Conservation (phyloP, 495 filamentous ascomycete genomes). For the Aspergillus heteromorphus region DNA sequence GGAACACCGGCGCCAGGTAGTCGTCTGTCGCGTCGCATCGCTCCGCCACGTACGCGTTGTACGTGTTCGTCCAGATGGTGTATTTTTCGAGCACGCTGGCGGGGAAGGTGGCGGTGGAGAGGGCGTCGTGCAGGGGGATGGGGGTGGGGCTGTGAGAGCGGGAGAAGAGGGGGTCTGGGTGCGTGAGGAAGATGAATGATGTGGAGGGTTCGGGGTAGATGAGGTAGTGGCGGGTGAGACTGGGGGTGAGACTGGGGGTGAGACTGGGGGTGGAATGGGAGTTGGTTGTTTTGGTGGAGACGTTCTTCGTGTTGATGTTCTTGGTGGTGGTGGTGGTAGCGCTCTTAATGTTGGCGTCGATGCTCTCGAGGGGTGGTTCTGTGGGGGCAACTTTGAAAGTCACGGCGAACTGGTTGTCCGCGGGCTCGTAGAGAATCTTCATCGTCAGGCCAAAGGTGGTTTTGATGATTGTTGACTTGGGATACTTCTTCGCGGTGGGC, state of each 20-base stretch:
- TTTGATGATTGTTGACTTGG: slow-evolving; percentile 7
- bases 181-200: slow-evolving; percentile 18
- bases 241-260: no score
- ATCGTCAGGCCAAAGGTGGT: slow-evolving; percentile 18
- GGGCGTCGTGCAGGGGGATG: no score
- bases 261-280: no score
- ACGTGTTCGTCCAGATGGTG: slow-evolving; percentile 19
- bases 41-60: slow-evolving; percentile 8
- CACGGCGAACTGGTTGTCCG: background rate
- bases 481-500: slow-evolving; percentile 6
- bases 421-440: slow-evolving; percentile 6
- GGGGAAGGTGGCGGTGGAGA: slow-evolving; percentile 9
- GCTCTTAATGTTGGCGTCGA: no score
- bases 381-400: background rate
- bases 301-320: no score
- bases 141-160: no score
- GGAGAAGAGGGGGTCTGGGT: slow-evolving; percentile 4
- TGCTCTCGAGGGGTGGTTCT: no score
- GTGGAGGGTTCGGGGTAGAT: slow-evolving; percentile 20
- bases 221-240: slow-evolving; percentile 14
- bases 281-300: no score
- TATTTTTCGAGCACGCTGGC: slow-evolving; percentile 11
- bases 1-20: slow-evolving; percentile 7
- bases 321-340: no score
- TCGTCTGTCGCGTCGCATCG: slow-evolving; percentile 8